Percentiles rank a stretch among this genome's conserved stretches.
phyloP scores from a whole-genome alignment of 2,329 filamentous ascomycete genomes.

The Aspergillus pseudoglaucus region DNA sequence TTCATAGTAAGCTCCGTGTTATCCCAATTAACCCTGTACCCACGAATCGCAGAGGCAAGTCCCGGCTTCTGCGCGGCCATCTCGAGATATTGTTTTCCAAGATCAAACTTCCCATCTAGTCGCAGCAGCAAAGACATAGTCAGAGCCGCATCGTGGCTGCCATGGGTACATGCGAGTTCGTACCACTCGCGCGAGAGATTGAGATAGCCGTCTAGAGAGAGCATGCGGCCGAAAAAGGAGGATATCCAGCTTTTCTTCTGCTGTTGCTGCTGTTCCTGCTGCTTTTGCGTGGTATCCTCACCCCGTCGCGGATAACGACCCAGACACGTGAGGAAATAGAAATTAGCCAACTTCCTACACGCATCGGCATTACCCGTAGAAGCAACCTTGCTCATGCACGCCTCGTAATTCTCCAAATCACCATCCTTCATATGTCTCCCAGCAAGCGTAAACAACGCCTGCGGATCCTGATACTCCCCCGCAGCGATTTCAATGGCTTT shows the following conservation, averaged over 20 bases:
- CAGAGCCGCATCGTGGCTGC: conserved; percentile 16
- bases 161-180: conserved; percentile 17
- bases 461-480: background rate
- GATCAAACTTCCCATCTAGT: conserved; percentile 14
- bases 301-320: conserved; percentile 19
- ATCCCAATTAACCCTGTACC: conserved; percentile 18
- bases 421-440: conserved; percentile 15
- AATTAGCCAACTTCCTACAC: conserved; percentile 29
- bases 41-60: conserved; percentile 5
- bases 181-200: conserved; percentile 31
- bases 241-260: background rate
- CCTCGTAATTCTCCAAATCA: conserved; percentile 26
- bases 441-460: conserved; percentile 12
- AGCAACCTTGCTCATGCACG: conserved; percentile 29
- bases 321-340: conserved; percentile 29
- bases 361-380: conserved; percentile 21
- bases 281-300: conserved; percentile 3
- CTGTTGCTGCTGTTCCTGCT: background rate
- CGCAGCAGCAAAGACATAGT: conserved; percentile 24
- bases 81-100: conserved; percentile 13
- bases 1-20: conserved; percentile 10
- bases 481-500: conserved; percentile 11
- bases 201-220: conserved; percentile 18
- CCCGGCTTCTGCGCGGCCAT: conserved; percentile 6
- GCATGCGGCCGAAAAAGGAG: conserved; percentile 12